These are phyloP conservation scores for Mycocentrospora acerina DNA, from an alignment of 2,329 filamentous ascomycete species.

Conservation along the genomic window DNA sequence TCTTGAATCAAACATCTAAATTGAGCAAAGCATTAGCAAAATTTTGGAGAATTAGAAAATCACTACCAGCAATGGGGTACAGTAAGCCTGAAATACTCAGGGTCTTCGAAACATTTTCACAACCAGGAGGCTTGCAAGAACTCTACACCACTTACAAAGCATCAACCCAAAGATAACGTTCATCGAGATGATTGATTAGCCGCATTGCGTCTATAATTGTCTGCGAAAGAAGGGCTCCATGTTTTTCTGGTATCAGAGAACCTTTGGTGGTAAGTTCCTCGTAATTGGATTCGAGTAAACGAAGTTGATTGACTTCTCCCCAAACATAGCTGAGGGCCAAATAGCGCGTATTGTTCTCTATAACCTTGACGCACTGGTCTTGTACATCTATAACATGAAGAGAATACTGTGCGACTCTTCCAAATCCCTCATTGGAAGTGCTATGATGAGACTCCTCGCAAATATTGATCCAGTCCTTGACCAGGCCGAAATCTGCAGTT, in stretches of 20 bases:
- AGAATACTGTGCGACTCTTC: background rate
- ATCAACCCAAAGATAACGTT: constrained; percentile 2
- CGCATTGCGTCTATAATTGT: background rate
- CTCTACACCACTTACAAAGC: no score
- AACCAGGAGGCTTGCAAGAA: no score
- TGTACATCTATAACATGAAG: background rate
- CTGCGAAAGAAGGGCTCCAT: background rate
- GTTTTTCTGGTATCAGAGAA: background rate
- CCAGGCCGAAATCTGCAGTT: background rate
- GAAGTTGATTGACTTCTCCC: background rate
- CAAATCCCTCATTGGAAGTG: background rate
- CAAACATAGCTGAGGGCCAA: background rate
- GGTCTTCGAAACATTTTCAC: no score
- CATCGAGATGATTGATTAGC: background rate
- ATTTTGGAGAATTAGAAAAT: background rate
- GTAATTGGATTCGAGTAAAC: background rate
- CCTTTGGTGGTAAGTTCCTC: background rate
- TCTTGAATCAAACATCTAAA: background rate
- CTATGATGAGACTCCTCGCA: background rate
- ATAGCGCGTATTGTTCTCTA: background rate
- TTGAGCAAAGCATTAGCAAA: background rate
- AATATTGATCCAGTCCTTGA: background rate
- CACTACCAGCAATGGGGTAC: no score
- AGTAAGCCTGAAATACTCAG: no score
- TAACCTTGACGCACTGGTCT: background rate